These are phyloP conservation scores for Aspergillus felis DNA, from an alignment of 2,329 filamentous ascomycete species.

Conservation along the genomic window DNA sequence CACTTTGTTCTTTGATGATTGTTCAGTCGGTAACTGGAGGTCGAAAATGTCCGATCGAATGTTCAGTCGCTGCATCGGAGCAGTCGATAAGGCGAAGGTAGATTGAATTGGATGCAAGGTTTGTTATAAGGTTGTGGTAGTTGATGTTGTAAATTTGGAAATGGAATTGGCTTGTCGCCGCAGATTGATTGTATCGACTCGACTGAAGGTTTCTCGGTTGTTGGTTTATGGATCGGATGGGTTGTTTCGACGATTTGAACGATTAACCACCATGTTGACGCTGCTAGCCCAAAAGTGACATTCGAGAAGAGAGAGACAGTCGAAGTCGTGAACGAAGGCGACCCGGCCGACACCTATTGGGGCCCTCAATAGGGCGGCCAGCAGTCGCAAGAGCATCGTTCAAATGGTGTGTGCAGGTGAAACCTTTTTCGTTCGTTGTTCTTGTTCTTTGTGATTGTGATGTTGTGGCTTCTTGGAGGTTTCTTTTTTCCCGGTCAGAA, in stretches of 20 bases:
- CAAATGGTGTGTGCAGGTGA: neutral
- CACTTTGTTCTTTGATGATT: neutral
- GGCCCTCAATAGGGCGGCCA: neutral
- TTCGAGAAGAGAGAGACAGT: neutral
- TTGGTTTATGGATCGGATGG: neutral
- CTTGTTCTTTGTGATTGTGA: neutral
- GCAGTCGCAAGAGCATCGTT: neutral
- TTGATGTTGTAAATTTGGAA: neutral
- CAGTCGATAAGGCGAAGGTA: neutral
- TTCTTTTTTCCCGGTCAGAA: neutral
- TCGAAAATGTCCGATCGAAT: neutral
- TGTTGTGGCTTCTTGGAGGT: neutral
- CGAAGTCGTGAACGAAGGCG: neutral
- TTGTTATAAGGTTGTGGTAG: neutral
- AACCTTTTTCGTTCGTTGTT: neutral
- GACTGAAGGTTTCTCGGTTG: neutral
- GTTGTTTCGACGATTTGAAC: neutral
- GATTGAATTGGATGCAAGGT: neutral
- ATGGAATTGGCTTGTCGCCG: neutral
- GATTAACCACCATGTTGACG: neutral
- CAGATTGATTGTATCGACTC: neutral
- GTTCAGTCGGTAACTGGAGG: neutral
- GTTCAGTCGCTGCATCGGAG: neutral
- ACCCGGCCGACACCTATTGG: neutral
- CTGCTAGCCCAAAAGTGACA: neutral